Evolutionary conservation across 345 rosid genomes (phyloP).

Genomic region (Odontarrhena argentea): DNA sequence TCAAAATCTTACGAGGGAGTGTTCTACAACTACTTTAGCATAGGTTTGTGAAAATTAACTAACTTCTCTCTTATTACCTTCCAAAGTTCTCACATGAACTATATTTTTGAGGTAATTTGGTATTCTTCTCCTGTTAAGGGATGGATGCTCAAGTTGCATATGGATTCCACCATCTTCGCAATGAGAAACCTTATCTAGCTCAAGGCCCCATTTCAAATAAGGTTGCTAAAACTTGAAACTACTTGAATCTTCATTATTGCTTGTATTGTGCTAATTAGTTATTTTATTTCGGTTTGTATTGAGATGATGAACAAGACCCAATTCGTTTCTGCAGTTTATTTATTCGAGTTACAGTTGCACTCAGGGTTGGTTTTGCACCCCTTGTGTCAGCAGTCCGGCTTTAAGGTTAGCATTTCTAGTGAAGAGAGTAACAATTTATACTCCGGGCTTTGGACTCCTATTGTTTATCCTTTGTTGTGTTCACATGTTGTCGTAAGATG

Average conservation of each 20-base stretch:
- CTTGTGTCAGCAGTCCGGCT: conserved; percentile 84
- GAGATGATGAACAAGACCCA: neutral
- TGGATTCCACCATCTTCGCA: conserved; percentile 95
- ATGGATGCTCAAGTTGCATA: conserved; percentile 99
- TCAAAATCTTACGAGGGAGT: conserved; percentile 73
- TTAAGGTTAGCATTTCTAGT: conserved; percentile 57
- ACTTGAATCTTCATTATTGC: conserved; percentile 3
- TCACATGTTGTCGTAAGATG: conserved; percentile 35
- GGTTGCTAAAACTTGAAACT: conserved; percentile 45
- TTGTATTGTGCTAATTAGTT: neutral
- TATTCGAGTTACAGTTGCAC: conserved; percentile 90
- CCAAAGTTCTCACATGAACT: neutral
- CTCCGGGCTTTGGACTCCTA: too few species aligned
- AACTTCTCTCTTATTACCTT: neutral
- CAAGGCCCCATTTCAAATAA: conserved; percentile 92
- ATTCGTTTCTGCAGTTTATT: conserved; percentile 58
- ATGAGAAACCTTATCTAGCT: conserved; percentile 88
- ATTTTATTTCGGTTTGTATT: neutral
- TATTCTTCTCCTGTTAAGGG: conserved; percentile 49
- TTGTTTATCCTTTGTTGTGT: neutral
- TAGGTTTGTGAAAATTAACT: conserved; percentile 49
- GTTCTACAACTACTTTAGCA: conserved; percentile 94
- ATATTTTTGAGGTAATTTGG: neutral
- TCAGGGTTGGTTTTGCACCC: conserved; percentile 98
- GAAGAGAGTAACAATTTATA: conserved; percentile 15